Evolutionary conservation across 2,329 filamentous ascomycete genomes (phyloP), one percentile per base, ranked within the genome.

Genomic region (Penicillium sp.): DNA sequence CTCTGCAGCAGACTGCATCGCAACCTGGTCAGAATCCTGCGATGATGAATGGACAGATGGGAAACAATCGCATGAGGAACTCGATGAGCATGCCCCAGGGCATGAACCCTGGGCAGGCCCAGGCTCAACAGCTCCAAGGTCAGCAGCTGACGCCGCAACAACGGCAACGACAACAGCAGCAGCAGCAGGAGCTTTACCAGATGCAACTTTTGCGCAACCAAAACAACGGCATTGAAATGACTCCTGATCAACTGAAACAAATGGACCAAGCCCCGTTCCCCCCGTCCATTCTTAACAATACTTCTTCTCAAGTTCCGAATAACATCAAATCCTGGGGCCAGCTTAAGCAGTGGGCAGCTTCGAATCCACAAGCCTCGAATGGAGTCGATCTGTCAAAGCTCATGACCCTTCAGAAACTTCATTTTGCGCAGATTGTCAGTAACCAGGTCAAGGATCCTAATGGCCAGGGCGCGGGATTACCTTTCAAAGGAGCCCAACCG

Each of bases 281-380:
- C 4, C 61, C 58, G 2, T 57, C 55, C 68, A n/a, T 52, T 69
- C 41, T 55, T 26, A 51, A 47, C 43, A 60, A 60, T 28, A 66
- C 61, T 26, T 54, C 57, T n/a, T 59, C 64, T 22, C 61, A 67
- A 14, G 57, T 79, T 8, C 78, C 79, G 5, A 73, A 72, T 23
- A 63, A 74, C 10, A 67, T 81, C 20, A 76, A 72, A 54, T 75
- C 72, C 2, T 82, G 79, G 79, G 73, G 73, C 7, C 74, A 80
- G 46, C 66, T 82, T 6, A 82, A 81, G 60, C 66, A 74, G 42
- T 78, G 77, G 69, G 73, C 74, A 13, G 57, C 60, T 23, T 66
- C 73, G 35, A 79, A 79, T 46, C 66, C 68, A 13, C 66, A 68
- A 39, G 64, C 68, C 4, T 53, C 75, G 39, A 70, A 68, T 14